Base-by-base conservation (phyloP, 2,329 filamentous ascomycete genomes). In the Paraconiothyrium brasiliense region DNA sequence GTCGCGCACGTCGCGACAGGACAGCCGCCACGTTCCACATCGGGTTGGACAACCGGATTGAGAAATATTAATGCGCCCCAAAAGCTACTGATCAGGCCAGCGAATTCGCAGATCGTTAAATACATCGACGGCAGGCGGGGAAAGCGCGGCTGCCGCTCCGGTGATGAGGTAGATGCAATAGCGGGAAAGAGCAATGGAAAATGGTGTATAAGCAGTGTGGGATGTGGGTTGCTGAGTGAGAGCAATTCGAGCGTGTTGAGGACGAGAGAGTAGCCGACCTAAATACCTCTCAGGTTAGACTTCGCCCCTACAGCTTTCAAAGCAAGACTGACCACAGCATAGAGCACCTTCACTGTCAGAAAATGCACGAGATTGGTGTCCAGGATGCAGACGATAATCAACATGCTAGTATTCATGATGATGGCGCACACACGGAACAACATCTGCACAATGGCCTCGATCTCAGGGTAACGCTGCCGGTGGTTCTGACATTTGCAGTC, bases 401-500 rank as follows among this genome's bases (percentile, higher is more conserved):
- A 16, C 13, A 56, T 43, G 30, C n/a, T 39, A 8, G 27, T 5
- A 20, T 56, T 48, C 8, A 56, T 32, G 32, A 37, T 24, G 43
- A 56, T 34, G 20, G 54, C 30, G 22, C 54, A 47, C 4, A 47
- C 30, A 8, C 54, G 39, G 54, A 56, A 56, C 20, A 56, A 47
- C 41, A 56, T 44, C 54, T 56, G 41, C 11, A 56, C 3, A n/a
- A 56, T 20, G 30, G 54, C 54, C 22, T 56, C 54, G n/a, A 47
- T 43, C n/a, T 56, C 43, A 16, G 54, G 54, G 11, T 47, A 56
- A 32, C 54, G 54, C 54, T 47, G 54, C 10, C 54, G 43, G 16
- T 47, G 54, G 20, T 37, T 11, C 30, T 48, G 54, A 43, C 54
- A 56, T 37, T 24, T 47, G 30, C 41, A 16, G 2, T 30, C 27